These are phyloP conservation scores for Porpolomopsis calyptriformis DNA, from an alignment of 768 basidiomycete genomes.

Conservation along the genomic window DNA sequence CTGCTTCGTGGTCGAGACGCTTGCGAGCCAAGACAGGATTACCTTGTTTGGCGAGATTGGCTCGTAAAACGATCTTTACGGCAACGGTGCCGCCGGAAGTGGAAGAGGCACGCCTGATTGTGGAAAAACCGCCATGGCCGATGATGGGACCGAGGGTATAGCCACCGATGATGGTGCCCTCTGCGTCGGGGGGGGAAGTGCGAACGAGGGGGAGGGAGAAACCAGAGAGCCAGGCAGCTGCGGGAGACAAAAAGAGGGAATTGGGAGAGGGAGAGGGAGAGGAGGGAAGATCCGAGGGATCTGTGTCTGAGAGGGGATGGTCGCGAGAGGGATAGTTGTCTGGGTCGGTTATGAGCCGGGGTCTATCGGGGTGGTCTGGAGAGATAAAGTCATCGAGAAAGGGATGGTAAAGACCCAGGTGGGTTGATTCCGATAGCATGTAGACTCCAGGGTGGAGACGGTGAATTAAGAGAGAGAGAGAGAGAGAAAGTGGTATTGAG, in stretches of 20 bases:
- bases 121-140: slow-evolving; percentile 74
- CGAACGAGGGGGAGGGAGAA: slow-evolving; percentile 36
- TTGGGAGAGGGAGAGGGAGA: background rate
- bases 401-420: too few relatives aligned
- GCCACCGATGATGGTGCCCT: slow-evolving; percentile 56
- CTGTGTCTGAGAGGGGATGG: too few relatives aligned
- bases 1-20: slow-evolving; percentile 59
- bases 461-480: too few relatives aligned
- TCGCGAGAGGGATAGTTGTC: too few relatives aligned
- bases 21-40: slow-evolving; percentile 39
- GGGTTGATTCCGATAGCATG: too few relatives aligned
- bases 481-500: too few relatives aligned
- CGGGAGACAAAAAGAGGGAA: slow-evolving; percentile 41
- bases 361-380: too few relatives aligned
- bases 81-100: slow-evolving; percentile 61
- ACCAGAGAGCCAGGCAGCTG: slow-evolving; percentile 62
- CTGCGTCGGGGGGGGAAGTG: slow-evolving; percentile 43
- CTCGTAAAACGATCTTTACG: slow-evolving; percentile 69
- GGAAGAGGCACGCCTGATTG: slow-evolving; percentile 58
- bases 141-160: slow-evolving; percentile 70
- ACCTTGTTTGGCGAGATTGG: slow-evolving; percentile 42
- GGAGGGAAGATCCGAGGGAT: too few relatives aligned
- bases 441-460: too few relatives aligned
- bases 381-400: too few relatives aligned
- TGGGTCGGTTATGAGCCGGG: too few relatives aligned